Conservation (phyloP, 179 eudicot genomes). For the Camellia oleifera region DNA sequence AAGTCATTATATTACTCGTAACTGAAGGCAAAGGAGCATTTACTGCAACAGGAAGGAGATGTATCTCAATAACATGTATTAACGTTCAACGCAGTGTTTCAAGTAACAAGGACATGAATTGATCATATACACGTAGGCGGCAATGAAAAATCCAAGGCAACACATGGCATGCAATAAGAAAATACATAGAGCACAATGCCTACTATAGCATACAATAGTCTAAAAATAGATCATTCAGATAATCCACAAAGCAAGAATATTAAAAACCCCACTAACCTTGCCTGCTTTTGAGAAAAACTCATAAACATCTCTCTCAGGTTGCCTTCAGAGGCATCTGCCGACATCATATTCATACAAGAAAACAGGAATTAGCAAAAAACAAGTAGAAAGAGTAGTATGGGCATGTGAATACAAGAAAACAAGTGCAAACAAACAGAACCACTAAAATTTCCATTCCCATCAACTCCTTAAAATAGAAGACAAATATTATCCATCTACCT, state of each 20-base stretch:
- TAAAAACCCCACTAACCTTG: slow-evolving; percentile 50
- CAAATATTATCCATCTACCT: slow-evolving; percentile 37
- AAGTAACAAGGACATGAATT: slow-evolving; percentile 1
- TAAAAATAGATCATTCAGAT: neutral
- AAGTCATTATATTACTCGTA: slow-evolving; percentile 29
- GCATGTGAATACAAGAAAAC: neutral
- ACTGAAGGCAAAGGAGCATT: slow-evolving; percentile 30
- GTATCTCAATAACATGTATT: slow-evolving; percentile 19
- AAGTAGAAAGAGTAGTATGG: neutral
- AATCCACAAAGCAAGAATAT: neutral
- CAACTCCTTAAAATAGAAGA: neutral
- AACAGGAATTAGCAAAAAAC: slow-evolving; percentile 7
- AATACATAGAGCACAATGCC: neutral
- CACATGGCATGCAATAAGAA: neutral
- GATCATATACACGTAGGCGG: neutral
- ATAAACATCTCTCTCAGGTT: slow-evolving; percentile 79
- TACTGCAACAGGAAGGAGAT: slow-evolving; percentile 33
- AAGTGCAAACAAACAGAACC: neutral
- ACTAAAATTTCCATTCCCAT: neutral
- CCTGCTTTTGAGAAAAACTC: slow-evolving; percentile 93
- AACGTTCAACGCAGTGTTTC: neutral
- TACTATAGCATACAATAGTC: neutral
- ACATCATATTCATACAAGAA: slow-evolving; percentile 5
- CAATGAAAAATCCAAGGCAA: neutral
- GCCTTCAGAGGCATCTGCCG: slow-evolving; percentile 90